Base-by-base conservation (phyloP, 805 yeast genomes). In the Pichia deserticola region DNA sequence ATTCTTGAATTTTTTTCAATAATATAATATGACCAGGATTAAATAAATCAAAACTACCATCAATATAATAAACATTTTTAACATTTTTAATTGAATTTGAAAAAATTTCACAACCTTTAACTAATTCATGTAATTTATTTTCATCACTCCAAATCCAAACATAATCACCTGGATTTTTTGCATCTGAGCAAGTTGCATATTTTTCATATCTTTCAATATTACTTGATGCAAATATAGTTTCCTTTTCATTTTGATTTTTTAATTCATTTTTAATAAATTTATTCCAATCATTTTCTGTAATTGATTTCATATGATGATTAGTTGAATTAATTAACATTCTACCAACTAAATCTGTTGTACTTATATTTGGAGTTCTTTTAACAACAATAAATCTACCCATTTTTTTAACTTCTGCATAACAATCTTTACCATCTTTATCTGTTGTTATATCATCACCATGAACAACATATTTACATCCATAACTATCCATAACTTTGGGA, bases 391-490 rank as follows among this genome's bases (percentile, higher is more conserved):
- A 87, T 56, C 92, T 70, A n/a, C 95, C 96, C 62, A 80, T 67
- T 48, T 87, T 88, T 64, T 92, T 90, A 56, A 90, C 87, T 29
- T 65, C 74, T 51, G 85, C 84, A 68, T 93, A 93, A 60, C 97
- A 89, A 68, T 93, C 99, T 50, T 87, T 82, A 3, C 99, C 99
- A 61, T 88, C 76, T 13, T 96, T 96, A 67, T 93, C 98, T 2
- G 97, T 86, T 29, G 97, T 93, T 56, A 93, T 89, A 63, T 93
- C 99, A 67, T 93, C 99, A 7, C 99, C 99, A 66, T 93, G 99
- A 10, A 93, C 96, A n/a, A 93, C 99, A 64, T 82, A 93, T 61
- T 79, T 68, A 70, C 99, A 93, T 7, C 77, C 78, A 61, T 79
- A 79, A 29, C 72, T 57, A 57, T 86, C 89, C 88, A 89, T 77